These are phyloP conservation scores for Coriolopsis trogii DNA, from an alignment of 1,284 basidiomycete genomes.

Conservation along the genomic window DNA sequence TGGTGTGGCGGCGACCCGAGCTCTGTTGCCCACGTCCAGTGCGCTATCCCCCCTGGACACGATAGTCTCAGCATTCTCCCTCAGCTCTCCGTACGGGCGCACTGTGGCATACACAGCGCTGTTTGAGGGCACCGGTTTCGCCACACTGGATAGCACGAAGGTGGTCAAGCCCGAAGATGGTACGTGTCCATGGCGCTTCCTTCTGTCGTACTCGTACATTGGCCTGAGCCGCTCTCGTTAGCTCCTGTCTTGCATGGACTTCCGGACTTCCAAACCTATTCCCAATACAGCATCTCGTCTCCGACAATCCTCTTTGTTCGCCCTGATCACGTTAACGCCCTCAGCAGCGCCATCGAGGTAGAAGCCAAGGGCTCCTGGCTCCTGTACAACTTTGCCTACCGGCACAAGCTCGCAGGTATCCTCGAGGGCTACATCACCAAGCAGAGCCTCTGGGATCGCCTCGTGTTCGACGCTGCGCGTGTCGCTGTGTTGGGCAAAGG, in stretches of 20 bases:
- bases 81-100: slow-evolving; percentile 73
- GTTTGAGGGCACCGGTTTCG: slow-evolving; percentile 72
- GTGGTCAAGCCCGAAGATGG: slow-evolving; percentile 49
- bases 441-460: slow-evolving; percentile 78
- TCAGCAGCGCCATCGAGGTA: slow-evolving; percentile 53
- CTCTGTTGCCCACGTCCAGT: slow-evolving; percentile 65
- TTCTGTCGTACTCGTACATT: not conserved
- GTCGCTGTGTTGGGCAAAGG: slow-evolving; percentile 58
- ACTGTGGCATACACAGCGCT: slow-evolving; percentile 75
- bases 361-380: slow-evolving; percentile 56
- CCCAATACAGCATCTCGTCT: slow-evolving; percentile 60
- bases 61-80: slow-evolving; percentile 68
- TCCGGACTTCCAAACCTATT: slow-evolving; percentile 49
- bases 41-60: slow-evolving; percentile 70
- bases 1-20: slow-evolving; percentile 71
- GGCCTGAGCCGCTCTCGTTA: not conserved
- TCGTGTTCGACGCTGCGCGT: slow-evolving; percentile 70
- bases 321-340: slow-evolving; percentile 56
- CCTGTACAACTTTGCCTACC: slow-evolving; percentile 62
- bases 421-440: slow-evolving; percentile 72
- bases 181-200: slow-evolving; percentile 29
- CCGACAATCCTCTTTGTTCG: slow-evolving; percentile 68
- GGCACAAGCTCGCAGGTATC: slow-evolving; percentile 70
- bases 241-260: slow-evolving; percentile 32
- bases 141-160: slow-evolving; percentile 60